Conservation (phyloP, 2,329 filamentous ascomycete species). For the Westerdykella ornata region DNA sequence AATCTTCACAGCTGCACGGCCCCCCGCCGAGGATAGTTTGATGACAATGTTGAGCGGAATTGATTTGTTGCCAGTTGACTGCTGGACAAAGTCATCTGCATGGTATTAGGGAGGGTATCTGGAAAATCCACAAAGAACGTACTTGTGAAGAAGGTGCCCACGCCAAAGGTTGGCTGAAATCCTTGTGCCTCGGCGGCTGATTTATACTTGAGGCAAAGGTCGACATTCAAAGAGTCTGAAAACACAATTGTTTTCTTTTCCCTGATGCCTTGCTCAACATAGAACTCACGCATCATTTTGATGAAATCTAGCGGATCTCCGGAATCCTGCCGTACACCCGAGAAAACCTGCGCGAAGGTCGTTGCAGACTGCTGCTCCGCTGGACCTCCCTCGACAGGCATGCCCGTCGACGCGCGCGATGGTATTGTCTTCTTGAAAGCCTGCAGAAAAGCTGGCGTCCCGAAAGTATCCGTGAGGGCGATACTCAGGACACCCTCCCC, state of each 20-base stretch:
- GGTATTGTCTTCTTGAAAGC: constrained; percentile 68
- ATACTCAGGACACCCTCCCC: constrained; percentile 77
- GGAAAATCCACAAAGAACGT: constrained; percentile 16
- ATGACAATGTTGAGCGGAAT: constrained; percentile 95
- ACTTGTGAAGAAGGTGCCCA: constrained; percentile 91
- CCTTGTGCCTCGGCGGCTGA: constrained; percentile 69
- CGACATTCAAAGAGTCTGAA: constrained; percentile 88
- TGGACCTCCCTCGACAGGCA: constrained; percentile 31
- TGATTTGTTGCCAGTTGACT: constrained; percentile 71
- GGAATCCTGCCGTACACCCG: constrained; percentile 82
- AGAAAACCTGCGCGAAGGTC: constrained; percentile 76
- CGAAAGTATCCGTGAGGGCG: constrained; percentile 93
- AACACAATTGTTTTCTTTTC: constrained; percentile 88
- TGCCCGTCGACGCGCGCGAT: constrained; percentile 40
- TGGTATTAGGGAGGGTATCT: constrained; percentile 10
- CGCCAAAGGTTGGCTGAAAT: constrained; percentile 82
- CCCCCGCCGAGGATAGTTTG: constrained; percentile 80
- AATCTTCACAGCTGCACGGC: constrained; percentile 82
- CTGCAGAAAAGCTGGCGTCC: constrained; percentile 79
- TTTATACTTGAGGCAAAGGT: constrained; percentile 87
- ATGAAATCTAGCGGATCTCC: constrained; percentile 78
- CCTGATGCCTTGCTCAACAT: constrained; percentile 65
- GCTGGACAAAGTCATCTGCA: constrained; percentile 71
- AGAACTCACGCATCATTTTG: constrained; percentile 72
- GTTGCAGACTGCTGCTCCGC: constrained; percentile 40